Base-by-base conservation (phyloP, 108 stramenopile genomes). In the Cylindrotheca fusiformis region DNA sequence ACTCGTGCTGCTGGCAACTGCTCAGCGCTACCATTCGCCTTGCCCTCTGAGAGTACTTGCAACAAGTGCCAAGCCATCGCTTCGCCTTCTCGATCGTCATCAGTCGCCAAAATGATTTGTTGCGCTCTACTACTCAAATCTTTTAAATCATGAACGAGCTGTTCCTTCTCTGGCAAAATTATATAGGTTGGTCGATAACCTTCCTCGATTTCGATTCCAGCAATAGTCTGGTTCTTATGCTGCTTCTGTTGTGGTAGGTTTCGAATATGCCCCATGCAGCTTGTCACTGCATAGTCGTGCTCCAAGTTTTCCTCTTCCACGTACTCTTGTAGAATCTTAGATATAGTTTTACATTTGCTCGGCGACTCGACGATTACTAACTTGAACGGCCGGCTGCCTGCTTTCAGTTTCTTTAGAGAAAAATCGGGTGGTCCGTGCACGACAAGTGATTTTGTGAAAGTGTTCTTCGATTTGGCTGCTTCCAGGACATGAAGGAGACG, bases 21-120 rank as follows among this genome's bases (percentile, higher is more conserved):
- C 10, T 45, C 55, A 12, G 18, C 19, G 18, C 51, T 41, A 3
- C 29, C 22, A 4, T 33, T 56, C 0, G 51, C 4, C 19, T 36
- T 63, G 53, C 53, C 53, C 31, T 67, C 31, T 29, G 26, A 41
- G 28, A 85, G 48, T 0, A 76, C 29, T 65, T 87, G 72, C 8
- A 71, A 28, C 49, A 94, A 76, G 71, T 94, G 93, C 87, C 88
- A 89, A 18, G 85, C 82, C 62, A 94, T 91, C n/a, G 93, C 88
- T 67, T 94, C 93, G 20, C 93, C 93, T 62, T 94, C 93, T 3
- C 93, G 79, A 71, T 94, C 93, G 45, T 84, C 87, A 76, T 94
- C 93, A 14, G 93, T 94, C 2, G 93, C 93, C 23, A 94, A 60
- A 20, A 83, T 50, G 2, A 94, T 60, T 30, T 65, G 65, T 62